Evolutionary conservation across 1,284 basidiomycete species (phyloP), one percentile per base, ranked within the genome.

Genomic region (Vanrija pseudolonga): DNA sequence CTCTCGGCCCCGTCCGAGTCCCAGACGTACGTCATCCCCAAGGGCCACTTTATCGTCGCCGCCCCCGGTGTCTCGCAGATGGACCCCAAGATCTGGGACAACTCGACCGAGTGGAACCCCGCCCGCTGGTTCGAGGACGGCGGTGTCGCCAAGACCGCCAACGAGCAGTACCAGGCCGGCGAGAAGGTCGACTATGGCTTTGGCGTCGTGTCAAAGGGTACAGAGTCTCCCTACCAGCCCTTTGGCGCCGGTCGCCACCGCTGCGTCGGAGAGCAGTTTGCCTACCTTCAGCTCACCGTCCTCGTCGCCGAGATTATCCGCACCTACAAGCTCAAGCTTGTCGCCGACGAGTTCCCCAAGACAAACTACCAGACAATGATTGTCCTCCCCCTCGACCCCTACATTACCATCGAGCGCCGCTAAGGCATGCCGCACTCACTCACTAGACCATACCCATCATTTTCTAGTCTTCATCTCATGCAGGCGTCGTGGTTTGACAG

Each of bases 141-240:
- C 51, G 85, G 88, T 66, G 81, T 87, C 50, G 90, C 89, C 9
- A 84, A 84, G 20, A 81, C 85, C 64, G 89, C 90, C 23, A 83
- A 85, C 65, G 84, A 84, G 67, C 78, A 81, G 60, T 90, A 93
- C 72, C 76, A 80, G 49, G 77, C 77, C 28, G 89, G 87, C 50
- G 90, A 95, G 73, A 92, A 91, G 79, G 82, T 96, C 56, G 95
- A 98, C 76, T 99, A 89, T 67, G 96, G 95, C 0, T 99, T 92
- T 74, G 96, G 95, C 51, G 84, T 84, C 65, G 90, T 96, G 43
- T 89, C 87, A 76, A 95, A 94, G 77, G 91, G 91, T 47, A 94
- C 91, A 12, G 88, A 91, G 60, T 88, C 85, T 57, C 85, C 86
- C 28, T 97, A 97, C 73, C 88, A 95, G 71, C 96, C 95, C 1